A percentile compares a stretch with the other conserved stretches of the same genome.
Evolutionary conservation across 805 yeast genomes (phyloP).

Genomic region (Zygosaccharomyces pseudorouxii): DNA sequence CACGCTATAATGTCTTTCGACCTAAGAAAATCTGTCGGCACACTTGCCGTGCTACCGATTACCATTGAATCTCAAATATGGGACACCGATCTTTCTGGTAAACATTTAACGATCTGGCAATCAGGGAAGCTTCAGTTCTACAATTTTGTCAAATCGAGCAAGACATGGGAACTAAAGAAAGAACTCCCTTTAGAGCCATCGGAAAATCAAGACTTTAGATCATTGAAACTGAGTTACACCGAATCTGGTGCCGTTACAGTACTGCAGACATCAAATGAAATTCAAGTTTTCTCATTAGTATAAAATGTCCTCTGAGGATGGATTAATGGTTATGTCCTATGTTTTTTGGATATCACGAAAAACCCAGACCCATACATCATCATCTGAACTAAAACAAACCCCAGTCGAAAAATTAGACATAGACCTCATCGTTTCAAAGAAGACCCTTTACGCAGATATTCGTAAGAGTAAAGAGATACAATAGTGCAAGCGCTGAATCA

Average conservation of each 20-base stretch:
- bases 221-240: slow-evolving; percentile 4
- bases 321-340: neutral
- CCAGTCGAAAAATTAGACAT: neutral
- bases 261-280: slow-evolving; percentile 4
- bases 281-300: neutral
- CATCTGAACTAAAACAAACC: neutral
- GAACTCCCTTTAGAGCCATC: neutral
- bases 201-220: neutral
- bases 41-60: slow-evolving; percentile 19
- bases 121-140: slow-evolving; percentile 4
- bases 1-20: slow-evolving; percentile 22
- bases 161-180: slow-evolving; percentile 9
- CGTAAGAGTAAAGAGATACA: no score
- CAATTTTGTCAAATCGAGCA: slow-evolving; percentile 11
- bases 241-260: slow-evolving; percentile 4
- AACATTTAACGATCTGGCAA: slow-evolving; percentile 4
- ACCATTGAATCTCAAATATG: slow-evolving; percentile 3
- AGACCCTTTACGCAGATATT: no score
- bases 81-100: slow-evolving; percentile 18
- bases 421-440: neutral
- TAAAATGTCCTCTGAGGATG: neutral
- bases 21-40: slow-evolving; percentile 25
- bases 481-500: no score
- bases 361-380: neutral
- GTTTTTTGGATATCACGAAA: neutral